These are phyloP conservation scores for Guillardia theta DNA, from an alignment of 78 protist genomes.

Conservation along the genomic window DNA sequence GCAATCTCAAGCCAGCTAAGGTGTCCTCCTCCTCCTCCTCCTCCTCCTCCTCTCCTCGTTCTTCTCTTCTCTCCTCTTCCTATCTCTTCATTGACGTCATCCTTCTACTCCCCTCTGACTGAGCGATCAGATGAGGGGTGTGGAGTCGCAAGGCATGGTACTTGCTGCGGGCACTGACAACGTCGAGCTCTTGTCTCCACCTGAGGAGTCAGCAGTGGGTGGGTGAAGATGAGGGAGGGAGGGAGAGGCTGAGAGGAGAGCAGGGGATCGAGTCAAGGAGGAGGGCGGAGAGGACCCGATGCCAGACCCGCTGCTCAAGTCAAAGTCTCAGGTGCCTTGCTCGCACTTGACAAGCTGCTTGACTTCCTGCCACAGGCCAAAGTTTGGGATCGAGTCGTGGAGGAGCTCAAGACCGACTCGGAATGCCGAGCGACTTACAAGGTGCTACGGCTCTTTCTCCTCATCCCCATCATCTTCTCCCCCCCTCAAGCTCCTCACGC, in stretches of 20 bases:
- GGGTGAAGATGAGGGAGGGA: too few relatives aligned
- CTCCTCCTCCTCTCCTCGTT: background rate
- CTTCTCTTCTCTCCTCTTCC: background rate
- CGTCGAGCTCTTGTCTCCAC: background rate
- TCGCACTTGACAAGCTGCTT: too few relatives aligned
- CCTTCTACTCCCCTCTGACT: background rate
- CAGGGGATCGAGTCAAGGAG: too few relatives aligned
- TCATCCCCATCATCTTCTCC: too few relatives aligned
- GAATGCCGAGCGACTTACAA: background rate
- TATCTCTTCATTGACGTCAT: background rate
- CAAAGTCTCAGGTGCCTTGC: too few relatives aligned
- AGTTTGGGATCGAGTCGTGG: constrained; percentile 1
- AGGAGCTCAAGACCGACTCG: background rate
- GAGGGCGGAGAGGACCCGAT: background rate
- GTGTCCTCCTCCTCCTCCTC: background rate
- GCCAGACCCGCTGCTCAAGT: background rate
- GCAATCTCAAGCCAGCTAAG: constrained; percentile 9
- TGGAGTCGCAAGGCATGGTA: background rate
- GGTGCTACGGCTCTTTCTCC: background rate
- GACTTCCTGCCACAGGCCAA: too few relatives aligned
- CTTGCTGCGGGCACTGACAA: background rate
- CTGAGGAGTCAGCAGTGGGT: background rate
- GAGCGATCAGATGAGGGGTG: background rate
- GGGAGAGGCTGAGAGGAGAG: too few relatives aligned
- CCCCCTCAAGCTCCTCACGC: too few relatives aligned